Base-by-base conservation (phyloP, 257 asterid genomes). In the Fraxinus quadrangulata region DNA sequence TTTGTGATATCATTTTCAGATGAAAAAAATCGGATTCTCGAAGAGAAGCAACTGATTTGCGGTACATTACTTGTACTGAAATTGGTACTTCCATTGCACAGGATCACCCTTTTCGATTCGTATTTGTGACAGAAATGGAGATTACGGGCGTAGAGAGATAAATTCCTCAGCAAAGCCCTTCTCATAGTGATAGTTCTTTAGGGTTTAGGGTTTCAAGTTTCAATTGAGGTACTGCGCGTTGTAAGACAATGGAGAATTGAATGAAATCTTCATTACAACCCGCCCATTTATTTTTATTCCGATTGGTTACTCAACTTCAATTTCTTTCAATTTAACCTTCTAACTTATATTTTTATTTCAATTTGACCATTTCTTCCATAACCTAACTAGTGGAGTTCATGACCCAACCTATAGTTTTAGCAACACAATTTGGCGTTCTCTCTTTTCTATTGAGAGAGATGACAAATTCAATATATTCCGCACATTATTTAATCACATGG, bases 11-110 rank as follows among this genome's bases (percentile, higher is more conserved):
- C 96, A 84, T 85, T 81, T 33, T 86, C 90, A 40, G 90, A 84
- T 6, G 96, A 90, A 78, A 89, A 91, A 81, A 83, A 90, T 14
- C 91, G 86, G 59, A 85, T 14, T 40, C 77, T 75, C 45, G 88
- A 67, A 23, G 85, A 73, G 28, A 86, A 45, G 56, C 65, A 37
- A 74, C 47, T 47, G 74, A 83, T 69, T 0, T 73, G 26, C 6
- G 80, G 85, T 13, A 78, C 76, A 59, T 78, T 6, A 6, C 66
- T 81, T 40, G 75, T 39, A 71, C 67, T 65, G 67, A 45, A 19
- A 67, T 47, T 67, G 31, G 30, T 34, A n/a, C 0, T 36, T 36
- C 39, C 39, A 36, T 36, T 36, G 39, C 7, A 36, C 39, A 36
- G 39, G 9, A 36, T 36, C 39, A 36, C 39, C 6, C 39, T 36